Conservation (phyloP, 116 monocot genomes). For the Papilionanthe hybrid region DNA sequence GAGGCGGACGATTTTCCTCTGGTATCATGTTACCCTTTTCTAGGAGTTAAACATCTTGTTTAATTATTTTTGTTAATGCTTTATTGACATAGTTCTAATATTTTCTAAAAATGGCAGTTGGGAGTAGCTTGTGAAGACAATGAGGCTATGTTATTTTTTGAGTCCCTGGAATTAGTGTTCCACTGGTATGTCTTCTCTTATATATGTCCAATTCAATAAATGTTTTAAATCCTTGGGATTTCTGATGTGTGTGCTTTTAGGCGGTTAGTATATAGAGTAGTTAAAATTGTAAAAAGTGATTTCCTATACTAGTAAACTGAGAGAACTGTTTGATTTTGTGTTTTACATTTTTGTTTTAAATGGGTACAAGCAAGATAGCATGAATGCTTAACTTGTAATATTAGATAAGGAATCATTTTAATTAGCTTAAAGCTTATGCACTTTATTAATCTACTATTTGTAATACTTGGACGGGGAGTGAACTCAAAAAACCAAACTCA, state of each 20-base stretch:
- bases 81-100: neutral
- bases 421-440: neutral
- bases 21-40: slow-evolving; percentile 22
- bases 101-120: slow-evolving; percentile 25
- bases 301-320: neutral
- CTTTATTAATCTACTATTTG: too few relatives aligned
- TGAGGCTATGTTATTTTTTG: slow-evolving; percentile 19
- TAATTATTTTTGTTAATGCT: neutral
- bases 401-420: neutral
- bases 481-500: neutral
- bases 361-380: neutral
- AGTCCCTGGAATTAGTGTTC: slow-evolving; percentile 33
- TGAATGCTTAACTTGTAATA: neutral
- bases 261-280: neutral
- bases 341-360: neutral
- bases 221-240: neutral
- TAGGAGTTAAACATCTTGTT: neutral
- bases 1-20: slow-evolving; percentile 47
- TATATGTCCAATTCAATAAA: neutral
- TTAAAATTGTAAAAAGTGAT: neutral
- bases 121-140: slow-evolving; percentile 9
- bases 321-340: neutral
- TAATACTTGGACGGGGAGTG: neutral
- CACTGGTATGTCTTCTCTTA: slow-evolving; percentile 26
- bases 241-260: neutral